Evolutionary conservation across 78 protist genomes (phyloP).

Genomic region (Isochrysis galbana): DNA sequence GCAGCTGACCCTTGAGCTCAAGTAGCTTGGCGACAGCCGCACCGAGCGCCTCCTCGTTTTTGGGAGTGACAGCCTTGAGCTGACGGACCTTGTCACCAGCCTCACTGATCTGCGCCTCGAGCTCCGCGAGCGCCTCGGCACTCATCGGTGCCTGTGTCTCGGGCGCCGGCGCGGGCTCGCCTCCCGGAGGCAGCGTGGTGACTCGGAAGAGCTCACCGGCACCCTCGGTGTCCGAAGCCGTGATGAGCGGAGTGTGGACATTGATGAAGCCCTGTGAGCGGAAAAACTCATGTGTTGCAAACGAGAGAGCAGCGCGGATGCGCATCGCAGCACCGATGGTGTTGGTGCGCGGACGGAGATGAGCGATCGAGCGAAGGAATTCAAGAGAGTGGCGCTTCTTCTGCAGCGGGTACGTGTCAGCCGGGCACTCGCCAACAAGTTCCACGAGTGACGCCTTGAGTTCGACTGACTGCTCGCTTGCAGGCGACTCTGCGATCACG

Average conservation of each 20-base stretch:
- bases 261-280: slow-evolving; percentile 11
- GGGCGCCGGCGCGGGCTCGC: neutral
- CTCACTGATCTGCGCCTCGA: neutral
- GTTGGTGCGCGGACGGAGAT: slow-evolving; percentile 75
- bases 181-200: slow-evolving; percentile 18
- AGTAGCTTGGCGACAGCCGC: neutral
- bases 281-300: slow-evolving; percentile 52
- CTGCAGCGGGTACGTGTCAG: slow-evolving; percentile 74
- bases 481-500: neutral
- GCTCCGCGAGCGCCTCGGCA: neutral
- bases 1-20: neutral
- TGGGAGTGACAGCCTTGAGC: neutral
- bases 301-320: slow-evolving; percentile 47
- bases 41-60: neutral
- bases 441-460: neutral
- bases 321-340: slow-evolving; percentile 49
- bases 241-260: slow-evolving; percentile 85
- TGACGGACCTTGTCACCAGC: neutral
- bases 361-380: slow-evolving; percentile 82
- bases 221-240: slow-evolving; percentile 87
- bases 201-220: slow-evolving; percentile 87
- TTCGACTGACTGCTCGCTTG: neutral
- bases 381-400: slow-evolving; percentile 84
- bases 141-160: neutral
- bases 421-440: slow-evolving; percentile 38